Base-by-base conservation (phyloP, 2,329 filamentous ascomycete species). In the Talaromyces pinophilus region DNA sequence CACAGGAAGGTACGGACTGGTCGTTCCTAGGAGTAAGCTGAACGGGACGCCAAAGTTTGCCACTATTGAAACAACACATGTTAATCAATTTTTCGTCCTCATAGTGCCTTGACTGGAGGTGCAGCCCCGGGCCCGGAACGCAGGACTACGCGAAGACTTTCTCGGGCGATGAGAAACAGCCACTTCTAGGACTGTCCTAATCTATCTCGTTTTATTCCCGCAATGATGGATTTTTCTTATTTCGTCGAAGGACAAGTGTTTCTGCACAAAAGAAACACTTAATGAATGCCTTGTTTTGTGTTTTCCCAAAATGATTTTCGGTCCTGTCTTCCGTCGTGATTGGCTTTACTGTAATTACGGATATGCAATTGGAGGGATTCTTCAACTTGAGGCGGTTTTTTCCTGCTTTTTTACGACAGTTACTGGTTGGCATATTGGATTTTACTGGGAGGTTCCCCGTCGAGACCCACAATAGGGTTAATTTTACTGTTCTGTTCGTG, bases 1-100 rank as follows among this genome's bases (percentile, higher is more conserved):
- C 57, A 59, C 72, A 76, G 65, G 77, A 78, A 67, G 77, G 77
- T 67, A 79, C 77, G 61, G 77, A 79, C 72, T 79, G 77, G 77
- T 71, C 73, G 6, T 79, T 78, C 70, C 69, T 79, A 66, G 77
- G 77, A 62, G 46, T 67, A 44, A 67, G 65, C 61, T 67, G 54
- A 67, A 55, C 52, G 48, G 19, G 38, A 40, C 38, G 50, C 57
- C 38, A 63, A 44, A 13, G 3, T 25, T 19, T 52, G 19, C 33
- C 25, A 42, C 30, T 63, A 7, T 33, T 54, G 25, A n/a, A 48
- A 57, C 17, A 19, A 28, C 38, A 11, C 4, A 28, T 57, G 52
- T 64, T 59, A 64, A 64, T 64, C 25, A 40, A 48, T 48, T 25
- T 35, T 25, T 40, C 44, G 13, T 57, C 38, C 38, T 64, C 38